Evolutionary conservation across 2,329 filamentous ascomycete genomes (phyloP).

Genomic region (Monilinia vaccinii-corymbosi): DNA sequence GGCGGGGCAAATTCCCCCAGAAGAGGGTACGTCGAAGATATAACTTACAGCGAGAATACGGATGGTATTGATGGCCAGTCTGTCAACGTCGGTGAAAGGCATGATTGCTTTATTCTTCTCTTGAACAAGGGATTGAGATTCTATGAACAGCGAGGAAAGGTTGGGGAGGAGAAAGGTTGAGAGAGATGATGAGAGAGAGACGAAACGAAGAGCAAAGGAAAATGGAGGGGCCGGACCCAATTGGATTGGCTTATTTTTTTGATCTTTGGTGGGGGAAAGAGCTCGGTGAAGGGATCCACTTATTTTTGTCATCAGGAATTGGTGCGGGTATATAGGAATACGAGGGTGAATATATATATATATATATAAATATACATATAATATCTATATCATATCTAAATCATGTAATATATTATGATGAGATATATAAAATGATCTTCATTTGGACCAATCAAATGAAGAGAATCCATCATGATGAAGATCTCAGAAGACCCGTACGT

Average conservation of each 20-base stretch:
- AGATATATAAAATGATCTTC: too few species aligned
- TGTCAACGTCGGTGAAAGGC: conserved; percentile 81
- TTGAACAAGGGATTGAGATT: not conserved
- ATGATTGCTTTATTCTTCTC: conserved; percentile 41
- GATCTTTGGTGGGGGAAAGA: not conserved
- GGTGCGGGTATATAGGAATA: too few species aligned
- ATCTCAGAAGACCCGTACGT: too few species aligned
- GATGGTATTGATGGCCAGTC: conserved; percentile 96
- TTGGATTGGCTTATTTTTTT: not conserved
- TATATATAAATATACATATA: too few species aligned
- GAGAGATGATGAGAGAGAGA: not conserved
- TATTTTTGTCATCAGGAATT: not conserved
- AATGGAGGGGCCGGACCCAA: conserved; percentile 4
- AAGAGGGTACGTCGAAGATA: conserved; percentile 15
- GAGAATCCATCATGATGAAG: too few species aligned
- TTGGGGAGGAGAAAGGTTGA: conserved; percentile 1
- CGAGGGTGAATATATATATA: too few species aligned
- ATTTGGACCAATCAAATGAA: too few species aligned
- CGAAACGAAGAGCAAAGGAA: not conserved
- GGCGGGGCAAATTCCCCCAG: conserved; percentile 30
- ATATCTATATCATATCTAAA: too few species aligned
- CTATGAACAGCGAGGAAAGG: not conserved
- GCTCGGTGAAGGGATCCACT: conserved; percentile 1
- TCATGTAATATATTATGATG: too few species aligned
- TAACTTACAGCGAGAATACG: conserved; percentile 82